Conservation (phyloP, 2,329 filamentous ascomycete genomes). For the Fonsecaea monophora region DNA sequence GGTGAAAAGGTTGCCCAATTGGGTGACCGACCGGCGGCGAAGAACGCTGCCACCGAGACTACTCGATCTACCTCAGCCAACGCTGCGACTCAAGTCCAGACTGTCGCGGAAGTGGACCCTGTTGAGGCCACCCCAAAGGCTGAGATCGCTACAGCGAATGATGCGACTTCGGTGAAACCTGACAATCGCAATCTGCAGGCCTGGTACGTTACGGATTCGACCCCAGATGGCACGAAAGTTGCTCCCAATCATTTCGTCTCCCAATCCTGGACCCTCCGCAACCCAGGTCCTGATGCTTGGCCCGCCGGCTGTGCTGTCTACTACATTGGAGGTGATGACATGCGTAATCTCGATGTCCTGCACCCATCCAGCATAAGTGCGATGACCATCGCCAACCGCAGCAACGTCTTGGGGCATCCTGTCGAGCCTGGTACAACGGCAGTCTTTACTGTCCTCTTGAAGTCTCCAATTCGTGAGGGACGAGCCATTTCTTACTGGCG, state of each 20-base stretch:
- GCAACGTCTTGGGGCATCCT: conserved; percentile 73
- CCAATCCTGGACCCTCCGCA: conserved; percentile 90
- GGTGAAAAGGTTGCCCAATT: conserved; percentile 71
- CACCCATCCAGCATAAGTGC: conserved; percentile 79
- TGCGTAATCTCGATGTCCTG: conserved; percentile 85
- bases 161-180: conserved; percentile 44
- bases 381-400: conserved; percentile 80
- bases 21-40: conserved; percentile 67
- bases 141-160: conserved; percentile 11
- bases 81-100: conserved; percentile 70
- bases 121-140: conserved; percentile 49
- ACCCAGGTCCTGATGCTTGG: conserved; percentile 80
- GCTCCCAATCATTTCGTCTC: conserved; percentile 76
- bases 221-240: conserved; percentile 78
- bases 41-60: conserved; percentile 61
- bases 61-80: conserved; percentile 57
- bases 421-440: conserved; percentile 76
- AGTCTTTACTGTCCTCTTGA: conserved; percentile 83
- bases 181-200: conserved; percentile 62
- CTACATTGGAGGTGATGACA: conserved; percentile 93
- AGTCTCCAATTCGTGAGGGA: conserved; percentile 76
- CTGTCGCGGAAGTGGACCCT: conserved; percentile 74
- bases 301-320: conserved; percentile 87
- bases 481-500: conserved; percentile 96
- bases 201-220: conserved; percentile 76